A percentile compares a stretch with the other conserved stretches of the same genome.
Conservation (phyloP, 257 asterid genomes). For the Ehretia macrophylla region DNA sequence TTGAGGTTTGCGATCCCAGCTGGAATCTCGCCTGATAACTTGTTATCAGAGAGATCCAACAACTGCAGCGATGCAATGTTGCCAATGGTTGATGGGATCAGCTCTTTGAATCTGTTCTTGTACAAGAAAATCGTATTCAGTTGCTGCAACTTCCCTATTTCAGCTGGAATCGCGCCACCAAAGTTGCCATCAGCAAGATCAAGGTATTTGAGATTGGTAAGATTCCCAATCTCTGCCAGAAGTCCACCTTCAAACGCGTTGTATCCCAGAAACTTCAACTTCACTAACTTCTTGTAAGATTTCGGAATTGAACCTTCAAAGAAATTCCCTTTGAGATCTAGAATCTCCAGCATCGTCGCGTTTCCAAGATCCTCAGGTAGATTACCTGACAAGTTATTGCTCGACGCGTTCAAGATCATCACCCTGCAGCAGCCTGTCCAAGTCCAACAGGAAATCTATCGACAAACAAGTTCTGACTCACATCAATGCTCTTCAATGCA, state of each 20-base stretch:
- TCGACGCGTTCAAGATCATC: too few relatives aligned
- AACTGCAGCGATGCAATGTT: not conserved
- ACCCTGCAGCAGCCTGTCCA: too few relatives aligned
- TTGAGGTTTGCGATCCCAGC: not conserved
- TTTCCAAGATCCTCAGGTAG: too few relatives aligned
- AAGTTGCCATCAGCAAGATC: slow-evolving; percentile 49
- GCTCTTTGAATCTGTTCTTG: slow-evolving; percentile 29
- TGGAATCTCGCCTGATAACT: slow-evolving; percentile 13
- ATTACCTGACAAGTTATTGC: too few relatives aligned
- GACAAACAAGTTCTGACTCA: too few relatives aligned
- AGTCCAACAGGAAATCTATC: too few relatives aligned
- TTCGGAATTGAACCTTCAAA: slow-evolving; percentile 52
- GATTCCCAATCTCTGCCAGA: slow-evolving; percentile 44
- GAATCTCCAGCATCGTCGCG: too few relatives aligned
- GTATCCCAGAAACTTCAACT: slow-evolving; percentile 53
- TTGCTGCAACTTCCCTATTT: slow-evolving; percentile 33
- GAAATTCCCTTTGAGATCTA: slow-evolving; percentile 58
- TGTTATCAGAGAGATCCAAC: slow-evolving; percentile 18
- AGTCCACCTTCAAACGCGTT: slow-evolving; percentile 47
- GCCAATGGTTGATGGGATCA: slow-evolving; percentile 13
- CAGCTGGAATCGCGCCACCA: slow-evolving; percentile 43
- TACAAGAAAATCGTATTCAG: slow-evolving; percentile 39
- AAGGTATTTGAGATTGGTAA: slow-evolving; percentile 47
- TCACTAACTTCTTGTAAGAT: slow-evolving; percentile 29
- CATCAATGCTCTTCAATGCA: too few relatives aligned